Percentiles rank a stretch among this genome's conserved stretches.
Conservation (phyloP, 768 basidiomycete species). For the Tylopilus plumbeoviolaceoides region DNA sequence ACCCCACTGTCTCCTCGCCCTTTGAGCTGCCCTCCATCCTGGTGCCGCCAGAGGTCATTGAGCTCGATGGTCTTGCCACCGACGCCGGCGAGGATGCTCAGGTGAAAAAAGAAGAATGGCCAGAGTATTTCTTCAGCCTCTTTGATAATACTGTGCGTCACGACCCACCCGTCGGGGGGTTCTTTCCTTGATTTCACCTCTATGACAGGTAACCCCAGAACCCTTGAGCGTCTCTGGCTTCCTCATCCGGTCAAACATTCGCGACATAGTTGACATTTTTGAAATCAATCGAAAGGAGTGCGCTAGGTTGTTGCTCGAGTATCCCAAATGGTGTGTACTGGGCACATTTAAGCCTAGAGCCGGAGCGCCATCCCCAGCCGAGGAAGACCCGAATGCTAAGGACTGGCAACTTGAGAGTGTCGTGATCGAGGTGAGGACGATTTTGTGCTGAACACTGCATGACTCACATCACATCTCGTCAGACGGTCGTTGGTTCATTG, state of each 20-base stretch:
- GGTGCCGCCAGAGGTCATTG: slow-evolving; percentile 85
- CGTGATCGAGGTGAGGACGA: slow-evolving; percentile 65
- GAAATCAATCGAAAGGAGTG: slow-evolving; percentile 97
- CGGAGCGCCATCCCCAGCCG: slow-evolving; percentile 45
- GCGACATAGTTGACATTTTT: slow-evolving; percentile 82
- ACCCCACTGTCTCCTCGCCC: slow-evolving; percentile 37
- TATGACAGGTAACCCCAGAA: slow-evolving; percentile 67
- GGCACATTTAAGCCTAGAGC: slow-evolving; percentile 85
- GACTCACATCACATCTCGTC: background rate
- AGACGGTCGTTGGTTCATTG: slow-evolving; percentile 72
- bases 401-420: slow-evolving; percentile 89
- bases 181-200: background rate
- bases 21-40: slow-evolving; percentile 76
- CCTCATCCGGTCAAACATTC: slow-evolving; percentile 65
- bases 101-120: slow-evolving; percentile 81
- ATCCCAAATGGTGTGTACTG: slow-evolving; percentile 75
- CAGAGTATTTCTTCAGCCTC: slow-evolving; percentile 61
- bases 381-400: slow-evolving; percentile 52
- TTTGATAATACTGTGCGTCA: slow-evolving; percentile 58
- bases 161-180: background rate
- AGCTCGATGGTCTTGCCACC: slow-evolving; percentile 65
- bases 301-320: slow-evolving; percentile 80
- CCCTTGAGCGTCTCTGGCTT: slow-evolving; percentile 74
- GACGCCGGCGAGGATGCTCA: slow-evolving; percentile 69
- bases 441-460: background rate